These are phyloP conservation scores for Aspergillus unguis DNA, from an alignment of 2,329 filamentous ascomycete species.

Conservation along the genomic window DNA sequence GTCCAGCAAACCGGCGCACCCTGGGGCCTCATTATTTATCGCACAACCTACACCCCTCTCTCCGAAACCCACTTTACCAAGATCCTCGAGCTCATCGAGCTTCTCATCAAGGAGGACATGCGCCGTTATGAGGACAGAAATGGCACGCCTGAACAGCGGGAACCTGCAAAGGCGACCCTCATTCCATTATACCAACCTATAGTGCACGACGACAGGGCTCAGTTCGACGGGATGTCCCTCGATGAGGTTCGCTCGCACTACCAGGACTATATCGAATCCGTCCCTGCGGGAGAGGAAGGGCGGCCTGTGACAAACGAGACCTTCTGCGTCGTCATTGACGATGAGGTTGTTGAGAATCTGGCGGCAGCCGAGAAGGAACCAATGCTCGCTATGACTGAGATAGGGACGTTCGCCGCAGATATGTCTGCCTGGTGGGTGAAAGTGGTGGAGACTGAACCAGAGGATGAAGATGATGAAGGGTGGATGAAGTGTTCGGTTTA, in stretches of 20 bases:
- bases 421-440: not conserved
- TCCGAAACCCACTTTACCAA: not conserved
- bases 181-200: not conserved
- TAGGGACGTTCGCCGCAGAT: not conserved
- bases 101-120: not conserved
- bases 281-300: not conserved
- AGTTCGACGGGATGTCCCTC: not conserved
- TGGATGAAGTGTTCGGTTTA: constrained; percentile 1
- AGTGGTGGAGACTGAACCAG: not conserved
- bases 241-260: not conserved
- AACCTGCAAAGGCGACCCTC: not conserved
- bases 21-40: too few relatives aligned
- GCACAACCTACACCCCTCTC: too few relatives aligned
- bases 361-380: not conserved
- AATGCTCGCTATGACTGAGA: not conserved
- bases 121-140: not conserved
- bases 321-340: not conserved
- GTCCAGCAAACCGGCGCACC: not conserved
- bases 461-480: not conserved
- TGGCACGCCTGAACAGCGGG: not conserved
- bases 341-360: not conserved
- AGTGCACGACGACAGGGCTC: not conserved
- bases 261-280: not conserved
- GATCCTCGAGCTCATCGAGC: not conserved
- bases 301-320: not conserved